Base-by-base conservation (phyloP, 805 yeast genomes). In the Saturnispora zaruensis region DNA sequence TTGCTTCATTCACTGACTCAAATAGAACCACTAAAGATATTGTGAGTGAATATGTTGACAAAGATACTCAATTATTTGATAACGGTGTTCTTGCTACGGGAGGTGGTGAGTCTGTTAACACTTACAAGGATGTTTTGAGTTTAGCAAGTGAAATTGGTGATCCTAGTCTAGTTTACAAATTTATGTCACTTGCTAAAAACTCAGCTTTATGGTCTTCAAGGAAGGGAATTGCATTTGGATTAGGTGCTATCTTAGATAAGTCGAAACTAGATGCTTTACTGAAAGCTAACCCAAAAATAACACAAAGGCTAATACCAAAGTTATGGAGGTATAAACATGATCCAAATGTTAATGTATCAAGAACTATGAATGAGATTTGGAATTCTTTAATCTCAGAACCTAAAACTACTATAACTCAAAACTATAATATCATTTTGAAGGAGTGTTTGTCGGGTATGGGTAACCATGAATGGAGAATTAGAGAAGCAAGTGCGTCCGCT, bases 111-210 rank as follows among this genome's bases (percentile, higher is more conserved):
- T 85, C 96, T 0, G 81, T 91, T 3, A 85, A 95, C 0, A 90
- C 98, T 0, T 91, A 91, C 63, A 87, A 84, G 59, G 99, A 91
- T 65, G 87, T 91, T 28, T 71, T 91, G 57, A 86, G 73, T 58
- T 71, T 91, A 45, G 97, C 99, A 0, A 80, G 93, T 1, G 99
- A 91, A 61, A 95, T 89, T 8, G 98, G 98, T 26, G 96, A 91
- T 65, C 96, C 98, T 13, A 78, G 93, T 56, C 75, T 91, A 55
- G 96, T 91, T 4, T 91, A 91, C 66, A 87, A 88, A 61, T 91
- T 91, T 63, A 88, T 91, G 96, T 81, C 96, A 0, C 68, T 91
- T 50, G 95, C 97, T 0, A 83, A 87, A 54, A 83, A 82, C 47
- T 87, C 96, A 0, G 81, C 93, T 0, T 66, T 90, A 20, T 91